Conservation (phyloP, 1,284 basidiomycete species). For the Coriolopsis trogii region DNA sequence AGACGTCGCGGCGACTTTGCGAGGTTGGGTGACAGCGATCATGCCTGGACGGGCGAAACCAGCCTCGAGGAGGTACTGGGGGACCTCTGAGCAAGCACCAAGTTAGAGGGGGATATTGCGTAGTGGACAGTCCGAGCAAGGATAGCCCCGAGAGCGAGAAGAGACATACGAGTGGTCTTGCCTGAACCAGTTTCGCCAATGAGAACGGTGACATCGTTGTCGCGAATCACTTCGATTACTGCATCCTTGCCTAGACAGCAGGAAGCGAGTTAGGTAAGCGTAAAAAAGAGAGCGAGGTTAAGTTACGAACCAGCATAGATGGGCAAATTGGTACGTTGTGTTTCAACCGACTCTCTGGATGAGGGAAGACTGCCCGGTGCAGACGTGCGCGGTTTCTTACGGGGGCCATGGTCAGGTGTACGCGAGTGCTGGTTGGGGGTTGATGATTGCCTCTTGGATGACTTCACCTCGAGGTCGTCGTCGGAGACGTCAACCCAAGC, state of each 20-base stretch:
- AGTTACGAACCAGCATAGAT: constrained; percentile 74
- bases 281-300: too few species aligned
- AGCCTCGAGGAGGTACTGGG: constrained; percentile 85
- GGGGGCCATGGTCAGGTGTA: constrained; percentile 12
- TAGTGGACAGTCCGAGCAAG: background rate
- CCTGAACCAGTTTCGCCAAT: constrained; percentile 98
- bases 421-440: constrained; percentile 9
- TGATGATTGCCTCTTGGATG: constrained; percentile 8
- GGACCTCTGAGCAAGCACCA: constrained; percentile 64
- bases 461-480: constrained; percentile 32
- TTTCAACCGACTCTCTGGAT: constrained; percentile 43
- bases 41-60: constrained; percentile 64
- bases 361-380: constrained; percentile 7
- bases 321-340: constrained; percentile 71
- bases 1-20: constrained; percentile 92
- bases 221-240: constrained; percentile 72
- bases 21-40: constrained; percentile 91
- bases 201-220: constrained; percentile 89
- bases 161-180: constrained; percentile 89
- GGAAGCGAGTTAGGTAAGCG: too few species aligned
- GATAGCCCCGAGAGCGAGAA: background rate
- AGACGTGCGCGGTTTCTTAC: constrained; percentile 26
- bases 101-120: background rate
- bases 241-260: constrained; percentile 80
- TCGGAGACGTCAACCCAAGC: constrained; percentile 34